Percentiles rank a stretch among this genome's conserved stretches.
phyloP scores from a whole-genome alignment of 768 basidiomycete genomes.

The Suillus subluteus region DNA sequence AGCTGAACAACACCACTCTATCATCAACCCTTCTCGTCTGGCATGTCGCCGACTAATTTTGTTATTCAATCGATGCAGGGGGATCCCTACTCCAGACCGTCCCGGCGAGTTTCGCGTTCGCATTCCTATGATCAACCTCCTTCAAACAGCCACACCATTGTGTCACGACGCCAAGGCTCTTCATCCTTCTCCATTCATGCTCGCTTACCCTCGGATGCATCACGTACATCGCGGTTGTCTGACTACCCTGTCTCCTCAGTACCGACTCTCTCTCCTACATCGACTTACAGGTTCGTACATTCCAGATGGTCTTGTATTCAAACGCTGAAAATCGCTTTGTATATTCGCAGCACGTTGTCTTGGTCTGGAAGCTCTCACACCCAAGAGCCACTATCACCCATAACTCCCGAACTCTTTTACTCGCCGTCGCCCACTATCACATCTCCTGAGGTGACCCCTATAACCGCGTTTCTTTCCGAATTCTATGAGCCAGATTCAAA shows the following conservation, averaged over 20 bases:
- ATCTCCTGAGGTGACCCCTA: conserved; percentile 15
- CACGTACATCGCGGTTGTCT: neutral
- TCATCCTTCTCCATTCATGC: neutral
- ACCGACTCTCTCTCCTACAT: conserved; percentile 24
- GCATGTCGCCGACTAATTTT: neutral
- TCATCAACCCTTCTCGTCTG: neutral
- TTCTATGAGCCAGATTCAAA: conserved; percentile 13
- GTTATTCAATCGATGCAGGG: neutral
- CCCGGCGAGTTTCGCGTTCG: neutral
- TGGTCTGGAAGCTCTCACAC: conserved; percentile 20
- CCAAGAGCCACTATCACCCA: conserved; percentile 19
- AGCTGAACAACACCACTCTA: neutral
- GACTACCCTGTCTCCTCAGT: conserved; percentile 22
- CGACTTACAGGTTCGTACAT: conserved; percentile 27
- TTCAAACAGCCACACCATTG: neutral
- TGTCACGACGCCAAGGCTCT: neutral
- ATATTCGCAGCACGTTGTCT: conserved; percentile 16
- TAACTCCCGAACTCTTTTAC: conserved; percentile 25
- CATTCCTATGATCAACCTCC: neutral
- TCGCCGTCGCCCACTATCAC: conserved; percentile 15
- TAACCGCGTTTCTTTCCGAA: conserved; percentile 15
- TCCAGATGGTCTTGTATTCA: neutral
- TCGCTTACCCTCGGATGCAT: conserved; percentile 2
- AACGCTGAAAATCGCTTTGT: neutral
- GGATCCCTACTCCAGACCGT: neutral